Evolutionary conservation across 306 rosid genomes (phyloP).

Genomic region (Quercus dentata): DNA sequence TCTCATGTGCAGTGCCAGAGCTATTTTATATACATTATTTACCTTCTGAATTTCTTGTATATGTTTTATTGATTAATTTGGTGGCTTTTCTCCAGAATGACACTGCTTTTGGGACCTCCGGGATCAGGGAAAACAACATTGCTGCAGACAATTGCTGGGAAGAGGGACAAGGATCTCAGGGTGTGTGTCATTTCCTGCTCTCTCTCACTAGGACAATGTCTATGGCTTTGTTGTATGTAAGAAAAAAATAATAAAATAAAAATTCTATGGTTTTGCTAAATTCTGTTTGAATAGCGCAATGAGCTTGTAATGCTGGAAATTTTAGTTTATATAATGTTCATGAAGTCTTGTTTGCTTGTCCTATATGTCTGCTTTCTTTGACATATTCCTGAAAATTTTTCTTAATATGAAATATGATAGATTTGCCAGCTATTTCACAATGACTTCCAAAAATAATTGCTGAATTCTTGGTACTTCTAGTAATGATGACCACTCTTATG

Average conservation of each 20-base stretch:
- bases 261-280: not conserved
- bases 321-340: not conserved
- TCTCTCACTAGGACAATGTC: not conserved
- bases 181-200: constrained; percentile 16
- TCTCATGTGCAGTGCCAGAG: not conserved
- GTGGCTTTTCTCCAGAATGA: constrained; percentile 28
- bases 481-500: not conserved
- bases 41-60: not conserved
- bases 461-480: not conserved
- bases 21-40: not conserved
- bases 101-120: constrained; percentile 57
- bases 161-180: constrained; percentile 44
- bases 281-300: not conserved
- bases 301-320: not conserved
- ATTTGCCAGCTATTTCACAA: not conserved
- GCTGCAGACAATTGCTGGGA: constrained; percentile 48
- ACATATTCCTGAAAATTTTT: not conserved
- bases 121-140: constrained; percentile 57
- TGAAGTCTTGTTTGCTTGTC: not conserved
- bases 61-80: not conserved
- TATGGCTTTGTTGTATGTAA: not conserved
- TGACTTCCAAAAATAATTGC: not conserved
- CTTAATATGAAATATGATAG: not conserved
- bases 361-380: not conserved
- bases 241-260: too few relatives aligned